Evolutionary conservation across 768 basidiomycete species (phyloP).

Genomic region (Termitomyces bulborhizus): DNA sequence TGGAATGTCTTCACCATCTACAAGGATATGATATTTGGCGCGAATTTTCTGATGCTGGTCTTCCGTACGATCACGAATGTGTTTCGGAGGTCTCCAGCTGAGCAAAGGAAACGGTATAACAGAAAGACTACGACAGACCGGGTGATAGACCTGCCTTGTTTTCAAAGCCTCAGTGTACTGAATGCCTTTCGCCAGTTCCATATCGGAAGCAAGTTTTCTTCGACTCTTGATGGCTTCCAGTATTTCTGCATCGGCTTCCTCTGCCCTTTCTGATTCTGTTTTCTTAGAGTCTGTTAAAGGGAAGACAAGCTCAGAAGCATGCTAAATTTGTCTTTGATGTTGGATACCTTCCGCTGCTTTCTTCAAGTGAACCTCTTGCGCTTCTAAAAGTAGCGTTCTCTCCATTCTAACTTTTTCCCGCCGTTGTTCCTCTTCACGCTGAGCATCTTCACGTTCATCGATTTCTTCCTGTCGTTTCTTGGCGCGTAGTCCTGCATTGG

Average conservation of each 20-base stretch:
- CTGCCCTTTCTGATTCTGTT: constrained; percentile 76
- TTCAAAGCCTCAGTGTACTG: constrained; percentile 82
- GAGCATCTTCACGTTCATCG: constrained; percentile 68
- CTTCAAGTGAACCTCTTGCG: constrained; percentile 87
- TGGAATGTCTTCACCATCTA: constrained; percentile 91
- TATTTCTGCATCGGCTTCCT: constrained; percentile 88
- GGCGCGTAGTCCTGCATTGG: constrained; percentile 44
- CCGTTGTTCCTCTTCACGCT: constrained; percentile 71
- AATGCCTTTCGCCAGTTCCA: constrained; percentile 92
- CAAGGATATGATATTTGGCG: constrained; percentile 89
- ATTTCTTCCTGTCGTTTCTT: constrained; percentile 49
- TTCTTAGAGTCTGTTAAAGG: constrained; percentile 68
- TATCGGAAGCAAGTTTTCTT: constrained; percentile 85
- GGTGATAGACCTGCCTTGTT: constrained; percentile 50
- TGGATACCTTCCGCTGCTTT: constrained; percentile 72
- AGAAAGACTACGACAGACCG: not conserved
- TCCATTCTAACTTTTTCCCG: constrained; percentile 78
- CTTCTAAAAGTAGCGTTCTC: constrained; percentile 84
- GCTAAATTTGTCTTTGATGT: not conserved
- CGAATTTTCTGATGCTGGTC: constrained; percentile 71
- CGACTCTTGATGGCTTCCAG: constrained; percentile 87
- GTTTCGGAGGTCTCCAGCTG: constrained; percentile 87
- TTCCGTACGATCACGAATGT: constrained; percentile 63
- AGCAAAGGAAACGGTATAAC: not conserved
- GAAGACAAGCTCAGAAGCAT: not conserved